Evolutionary conservation across 1,284 basidiomycete species (phyloP).

Genomic region (Austroboletus novae-zelandiae): DNA sequence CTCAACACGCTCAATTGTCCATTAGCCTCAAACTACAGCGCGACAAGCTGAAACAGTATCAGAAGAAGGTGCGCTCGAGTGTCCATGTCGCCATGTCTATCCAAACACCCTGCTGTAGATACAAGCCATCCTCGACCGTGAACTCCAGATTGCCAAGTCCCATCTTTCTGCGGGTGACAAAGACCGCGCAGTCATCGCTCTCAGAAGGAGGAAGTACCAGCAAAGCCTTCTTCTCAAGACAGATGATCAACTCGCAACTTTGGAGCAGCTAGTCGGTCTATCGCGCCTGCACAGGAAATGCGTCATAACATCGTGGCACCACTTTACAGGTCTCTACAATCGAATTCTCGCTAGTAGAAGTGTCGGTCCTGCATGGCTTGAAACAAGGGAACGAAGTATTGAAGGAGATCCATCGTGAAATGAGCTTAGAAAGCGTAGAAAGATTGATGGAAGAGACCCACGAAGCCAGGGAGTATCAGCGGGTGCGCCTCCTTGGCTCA

Average conservation of each 20-base stretch:
- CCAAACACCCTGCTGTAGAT: slow-evolving; percentile 52
- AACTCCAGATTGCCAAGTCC: slow-evolving; percentile 85
- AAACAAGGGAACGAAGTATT: slow-evolving; percentile 93
- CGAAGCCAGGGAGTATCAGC: slow-evolving; percentile 91
- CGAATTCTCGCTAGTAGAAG: slow-evolving; percentile 94
- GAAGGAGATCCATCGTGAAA: slow-evolving; percentile 91
- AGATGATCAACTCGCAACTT: slow-evolving; percentile 83
- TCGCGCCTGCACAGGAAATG: background rate
- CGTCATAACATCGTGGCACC: background rate
- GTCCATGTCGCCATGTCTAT: slow-evolving; percentile 1
- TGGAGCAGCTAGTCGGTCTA: slow-evolving; percentile 82
- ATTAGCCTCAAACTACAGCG: slow-evolving; percentile 87
- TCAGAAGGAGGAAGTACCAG: slow-evolving; percentile 92
- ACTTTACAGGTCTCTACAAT: slow-evolving; percentile 81
- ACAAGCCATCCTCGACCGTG: slow-evolving; percentile 81
- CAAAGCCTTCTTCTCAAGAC: slow-evolving; percentile 86
- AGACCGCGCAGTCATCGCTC: slow-evolving; percentile 81
- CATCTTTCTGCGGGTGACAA: slow-evolving; percentile 83
- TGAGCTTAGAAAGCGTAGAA: slow-evolving; percentile 93
- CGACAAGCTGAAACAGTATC: slow-evolving; percentile 94
- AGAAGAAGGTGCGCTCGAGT: slow-evolving; percentile 71
- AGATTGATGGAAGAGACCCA: slow-evolving; percentile 88
- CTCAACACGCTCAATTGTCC: slow-evolving; percentile 21
- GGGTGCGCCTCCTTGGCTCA: slow-evolving; percentile 46
- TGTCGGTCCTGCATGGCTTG: slow-evolving; percentile 89